phyloP scores from a whole-genome alignment of 108 stramenopile genomes.

The Bacterosira constricta region DNA sequence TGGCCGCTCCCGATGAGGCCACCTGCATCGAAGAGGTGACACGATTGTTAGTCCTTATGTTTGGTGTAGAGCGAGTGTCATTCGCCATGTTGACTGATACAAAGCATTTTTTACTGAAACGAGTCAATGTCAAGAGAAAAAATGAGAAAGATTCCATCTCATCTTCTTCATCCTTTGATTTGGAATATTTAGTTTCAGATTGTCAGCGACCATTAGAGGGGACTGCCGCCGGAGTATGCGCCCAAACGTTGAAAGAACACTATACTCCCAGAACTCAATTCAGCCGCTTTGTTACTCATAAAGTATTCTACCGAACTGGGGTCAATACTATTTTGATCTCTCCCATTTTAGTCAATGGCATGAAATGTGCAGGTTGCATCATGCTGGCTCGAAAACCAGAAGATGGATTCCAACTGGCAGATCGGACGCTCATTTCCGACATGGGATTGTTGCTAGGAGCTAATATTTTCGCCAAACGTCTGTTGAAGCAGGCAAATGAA shows the following conservation, averaged over 20 bases:
- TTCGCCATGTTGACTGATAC: constrained; percentile 28
- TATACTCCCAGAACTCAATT: constrained; percentile 16
- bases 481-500: constrained; percentile 14
- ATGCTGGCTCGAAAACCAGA: not conserved
- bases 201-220: constrained; percentile 17
- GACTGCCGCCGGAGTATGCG: constrained; percentile 18
- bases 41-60: constrained; percentile 19
- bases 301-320: not conserved
- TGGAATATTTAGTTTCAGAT: constrained; percentile 33
- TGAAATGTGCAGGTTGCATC: constrained; percentile 14
- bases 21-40: constrained; percentile 27
- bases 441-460: constrained; percentile 21
- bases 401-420: constrained; percentile 19
- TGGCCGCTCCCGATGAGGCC: constrained; percentile 34
- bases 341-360: constrained; percentile 32
- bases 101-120: constrained; percentile 15
- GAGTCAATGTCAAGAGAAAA: not conserved
- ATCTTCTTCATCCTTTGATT: constrained; percentile 2
- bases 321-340: constrained; percentile 13
- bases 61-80: constrained; percentile 13
- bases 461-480: constrained; percentile 26
- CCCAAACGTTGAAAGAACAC: constrained; percentile 13
- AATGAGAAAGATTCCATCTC: not conserved
- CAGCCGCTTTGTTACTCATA: constrained; percentile 7
- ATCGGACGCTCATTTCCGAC: constrained; percentile 21